Percentiles rank a stretch among this genome's conserved stretches.
phyloP scores from a whole-genome alignment of 441 rosid genomes.

The Syzygium syzygioides region DNA sequence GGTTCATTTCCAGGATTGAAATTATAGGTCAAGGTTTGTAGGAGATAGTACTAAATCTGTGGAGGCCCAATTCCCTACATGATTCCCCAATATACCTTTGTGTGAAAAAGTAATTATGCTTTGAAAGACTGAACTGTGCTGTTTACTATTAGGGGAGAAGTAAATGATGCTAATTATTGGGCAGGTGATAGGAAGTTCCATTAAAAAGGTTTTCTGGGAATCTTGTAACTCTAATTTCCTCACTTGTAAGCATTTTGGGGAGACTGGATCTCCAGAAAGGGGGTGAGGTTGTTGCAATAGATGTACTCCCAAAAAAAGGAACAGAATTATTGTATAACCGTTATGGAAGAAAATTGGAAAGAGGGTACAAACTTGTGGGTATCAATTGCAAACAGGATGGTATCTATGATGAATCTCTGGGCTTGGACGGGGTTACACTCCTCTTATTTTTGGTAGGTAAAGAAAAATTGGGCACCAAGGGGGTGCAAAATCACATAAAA shows the following conservation, averaged over 20 bases:
- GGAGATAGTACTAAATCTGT: background rate
- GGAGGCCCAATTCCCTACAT: background rate
- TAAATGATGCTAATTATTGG: background rate
- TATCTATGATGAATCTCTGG: background rate
- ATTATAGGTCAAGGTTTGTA: background rate
- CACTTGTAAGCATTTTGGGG: background rate
- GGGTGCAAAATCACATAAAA: background rate
- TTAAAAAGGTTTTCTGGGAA: background rate
- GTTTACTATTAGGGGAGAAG: background rate
- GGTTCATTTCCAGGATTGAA: background rate
- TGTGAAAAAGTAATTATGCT: background rate
- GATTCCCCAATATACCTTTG: background rate
- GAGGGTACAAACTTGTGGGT: background rate
- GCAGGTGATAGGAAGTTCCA: background rate
- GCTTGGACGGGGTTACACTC: background rate
- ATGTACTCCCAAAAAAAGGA: background rate
- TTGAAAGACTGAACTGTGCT: background rate
- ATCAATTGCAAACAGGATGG: background rate
- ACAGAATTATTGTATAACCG: background rate
- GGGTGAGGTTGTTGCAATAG: background rate
- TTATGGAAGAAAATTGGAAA: background rate
- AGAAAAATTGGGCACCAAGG: background rate
- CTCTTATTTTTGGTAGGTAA: background rate
- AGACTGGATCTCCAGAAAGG: background rate
- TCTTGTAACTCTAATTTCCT: background rate